Conservation (phyloP, 164 flowering plant species). For the Magnolia changhungtana region DNA sequence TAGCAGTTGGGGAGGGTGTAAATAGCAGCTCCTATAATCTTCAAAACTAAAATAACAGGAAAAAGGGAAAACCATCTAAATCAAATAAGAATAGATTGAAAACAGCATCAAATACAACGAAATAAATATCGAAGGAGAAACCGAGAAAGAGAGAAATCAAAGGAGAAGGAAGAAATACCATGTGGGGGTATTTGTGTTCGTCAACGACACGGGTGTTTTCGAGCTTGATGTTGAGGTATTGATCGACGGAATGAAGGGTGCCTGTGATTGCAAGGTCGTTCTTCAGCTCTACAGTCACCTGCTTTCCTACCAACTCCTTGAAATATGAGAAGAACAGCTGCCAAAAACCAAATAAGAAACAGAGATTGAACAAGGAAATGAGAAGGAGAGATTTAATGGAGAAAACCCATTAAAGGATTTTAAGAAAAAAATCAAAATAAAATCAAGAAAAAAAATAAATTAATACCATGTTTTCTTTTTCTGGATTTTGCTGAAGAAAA, state of each 20-base stretch:
- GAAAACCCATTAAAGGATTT: too few species aligned
- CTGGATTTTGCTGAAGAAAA: too few species aligned
- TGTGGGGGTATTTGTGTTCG: constrained; percentile 92
- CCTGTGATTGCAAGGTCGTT: constrained; percentile 91
- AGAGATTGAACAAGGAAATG: background rate
- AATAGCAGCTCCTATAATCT: too few species aligned
- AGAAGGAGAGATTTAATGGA: background rate
- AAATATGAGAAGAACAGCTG: constrained; percentile 92
- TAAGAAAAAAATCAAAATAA: too few species aligned
- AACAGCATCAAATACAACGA: too few species aligned
- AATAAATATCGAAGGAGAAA: too few species aligned
- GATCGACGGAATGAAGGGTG: constrained; percentile 93
- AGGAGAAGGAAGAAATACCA: constrained; percentile 45
- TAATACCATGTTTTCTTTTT: too few species aligned
- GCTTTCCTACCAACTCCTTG: constrained; percentile 94
- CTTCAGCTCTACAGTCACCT: constrained; percentile 94
- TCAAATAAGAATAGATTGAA: too few species aligned
- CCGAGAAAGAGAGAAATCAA: background rate
- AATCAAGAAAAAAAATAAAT: too few species aligned
- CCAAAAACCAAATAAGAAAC: background rate
- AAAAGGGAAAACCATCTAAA: too few species aligned
- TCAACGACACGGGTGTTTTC: constrained; percentile 94
- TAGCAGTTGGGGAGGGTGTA: too few species aligned
- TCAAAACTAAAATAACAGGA: too few species aligned
- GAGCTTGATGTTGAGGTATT: constrained; percentile 92